Percentiles rank a stretch among this genome's conserved stretches.
Evolutionary conservation across 176 grass and related monocot species (phyloP).

Genomic region (Lolium perenne): DNA sequence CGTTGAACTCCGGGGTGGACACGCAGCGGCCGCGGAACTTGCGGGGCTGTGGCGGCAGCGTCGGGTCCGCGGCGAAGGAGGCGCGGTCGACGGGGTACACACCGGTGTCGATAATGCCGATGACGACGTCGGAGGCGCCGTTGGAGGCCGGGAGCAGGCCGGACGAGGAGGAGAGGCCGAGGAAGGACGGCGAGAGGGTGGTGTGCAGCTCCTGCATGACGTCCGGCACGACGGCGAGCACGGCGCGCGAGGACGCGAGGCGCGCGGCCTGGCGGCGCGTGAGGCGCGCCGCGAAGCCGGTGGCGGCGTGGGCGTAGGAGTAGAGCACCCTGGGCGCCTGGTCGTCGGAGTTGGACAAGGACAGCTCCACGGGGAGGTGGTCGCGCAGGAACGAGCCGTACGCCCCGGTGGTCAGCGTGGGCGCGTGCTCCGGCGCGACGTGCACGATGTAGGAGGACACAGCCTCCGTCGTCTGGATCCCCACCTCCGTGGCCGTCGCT

Average conservation of each 20-base stretch:
- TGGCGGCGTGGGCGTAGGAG: conserved; percentile 44
- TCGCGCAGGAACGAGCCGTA: not conserved
- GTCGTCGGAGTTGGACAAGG: not conserved
- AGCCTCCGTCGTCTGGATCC: not conserved
- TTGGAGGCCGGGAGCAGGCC: conserved; percentile 45
- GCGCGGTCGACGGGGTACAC: conserved; percentile 35
- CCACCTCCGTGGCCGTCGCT: not conserved
- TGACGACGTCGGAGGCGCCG: conserved; percentile 41
- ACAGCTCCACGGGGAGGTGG: not conserved
- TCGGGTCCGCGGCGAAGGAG: conserved; percentile 26
- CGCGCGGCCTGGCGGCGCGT: not conserved
- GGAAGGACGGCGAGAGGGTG: conserved; percentile 51
- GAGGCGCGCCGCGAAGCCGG: no score
- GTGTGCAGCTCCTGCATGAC: conserved; percentile 39
- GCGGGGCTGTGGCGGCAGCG: not conserved
- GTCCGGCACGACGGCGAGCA: conserved; percentile 56
- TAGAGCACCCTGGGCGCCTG: not conserved
- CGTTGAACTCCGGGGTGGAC: conserved; percentile 20
- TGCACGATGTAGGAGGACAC: conserved; percentile 28
- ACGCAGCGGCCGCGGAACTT: conserved; percentile 39
- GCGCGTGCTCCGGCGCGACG: not conserved
- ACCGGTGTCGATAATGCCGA: conserved; percentile 15
- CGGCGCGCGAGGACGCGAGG: conserved; percentile 32
- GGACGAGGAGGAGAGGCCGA: conserved; percentile 45
- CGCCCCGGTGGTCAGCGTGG: not conserved